A percentile compares a stretch with the other conserved stretches of the same genome.
Evolutionary conservation across 768 basidiomycete genomes (phyloP).

Genomic region (Amyloporia xantha): DNA sequence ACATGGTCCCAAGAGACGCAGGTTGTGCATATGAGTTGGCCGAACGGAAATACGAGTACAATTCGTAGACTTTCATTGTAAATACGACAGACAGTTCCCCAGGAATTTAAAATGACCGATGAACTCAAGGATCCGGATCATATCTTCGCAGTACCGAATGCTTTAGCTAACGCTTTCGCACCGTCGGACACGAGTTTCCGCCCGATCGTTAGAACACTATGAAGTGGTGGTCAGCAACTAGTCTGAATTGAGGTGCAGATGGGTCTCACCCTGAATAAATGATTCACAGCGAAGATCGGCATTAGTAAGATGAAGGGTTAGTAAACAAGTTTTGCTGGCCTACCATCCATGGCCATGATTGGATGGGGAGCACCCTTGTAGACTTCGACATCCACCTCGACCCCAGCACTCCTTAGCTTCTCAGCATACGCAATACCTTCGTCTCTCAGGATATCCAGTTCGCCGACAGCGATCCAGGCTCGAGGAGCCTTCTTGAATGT

Average conservation of each 20-base stretch:
- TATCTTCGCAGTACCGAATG: too few relatives aligned
- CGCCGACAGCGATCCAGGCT: constrained; percentile 58
- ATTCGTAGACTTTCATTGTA: too few relatives aligned
- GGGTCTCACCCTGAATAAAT: constrained; percentile 11
- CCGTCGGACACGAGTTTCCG: constrained; percentile 33
- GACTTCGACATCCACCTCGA: constrained; percentile 44
- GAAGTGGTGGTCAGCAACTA: not conserved
- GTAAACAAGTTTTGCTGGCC: constrained; percentile 16
- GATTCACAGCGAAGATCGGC: not conserved
- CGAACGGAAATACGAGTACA: too few relatives aligned
- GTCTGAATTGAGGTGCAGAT: not conserved
- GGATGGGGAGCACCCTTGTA: constrained; percentile 67
- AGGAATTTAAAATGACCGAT: too few relatives aligned
- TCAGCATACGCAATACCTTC: constrained; percentile 62
- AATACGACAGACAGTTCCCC: too few relatives aligned
- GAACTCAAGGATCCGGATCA: too few relatives aligned
- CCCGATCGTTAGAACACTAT: constrained; percentile 32
- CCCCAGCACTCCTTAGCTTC: constrained; percentile 46
- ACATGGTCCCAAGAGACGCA: too few relatives aligned
- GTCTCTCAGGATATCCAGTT: constrained; percentile 58
- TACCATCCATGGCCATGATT: constrained; percentile 71
- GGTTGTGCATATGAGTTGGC: too few relatives aligned
- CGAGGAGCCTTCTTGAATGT: constrained; percentile 44
- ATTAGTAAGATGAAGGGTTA: not conserved
- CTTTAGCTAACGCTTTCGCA: constrained; percentile 27